Percentiles rank a stretch among this genome's conserved stretches.
phyloP scores from a whole-genome alignment of 2,329 filamentous ascomycete genomes.

The Didymella arachidicola region DNA sequence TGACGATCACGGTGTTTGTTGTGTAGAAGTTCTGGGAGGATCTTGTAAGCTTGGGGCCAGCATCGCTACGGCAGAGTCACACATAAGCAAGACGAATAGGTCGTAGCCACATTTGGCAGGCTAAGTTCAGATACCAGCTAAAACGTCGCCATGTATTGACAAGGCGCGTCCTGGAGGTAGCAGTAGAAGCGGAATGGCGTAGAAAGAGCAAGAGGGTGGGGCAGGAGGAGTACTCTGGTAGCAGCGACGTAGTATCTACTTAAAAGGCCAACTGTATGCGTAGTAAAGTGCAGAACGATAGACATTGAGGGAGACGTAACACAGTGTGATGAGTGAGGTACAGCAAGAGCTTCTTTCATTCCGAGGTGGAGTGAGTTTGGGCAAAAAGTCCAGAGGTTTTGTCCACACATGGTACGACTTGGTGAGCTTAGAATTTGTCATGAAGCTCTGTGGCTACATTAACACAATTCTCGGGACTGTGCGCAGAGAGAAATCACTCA shows the following conservation, averaged over 20 bases:
- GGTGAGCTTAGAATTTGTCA: too few species aligned
- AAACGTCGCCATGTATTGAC: background rate
- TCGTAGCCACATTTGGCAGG: background rate
- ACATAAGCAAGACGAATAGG: background rate
- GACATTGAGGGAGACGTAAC: background rate
- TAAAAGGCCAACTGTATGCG: background rate
- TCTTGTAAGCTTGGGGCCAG: background rate
- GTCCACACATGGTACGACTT: background rate
- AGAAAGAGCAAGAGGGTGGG: background rate
- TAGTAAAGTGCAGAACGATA: background rate
- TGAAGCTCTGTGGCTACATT: background rate
- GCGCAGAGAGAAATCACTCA: background rate
- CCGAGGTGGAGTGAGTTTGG: background rate
- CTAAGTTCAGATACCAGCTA: background rate
- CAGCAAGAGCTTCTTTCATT: background rate
- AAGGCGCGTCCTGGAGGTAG: background rate
- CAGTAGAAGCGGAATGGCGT: background rate
- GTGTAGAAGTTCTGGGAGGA: background rate
- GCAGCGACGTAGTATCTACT: background rate
- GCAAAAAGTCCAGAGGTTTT: background rate
- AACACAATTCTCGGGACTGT: background rate
- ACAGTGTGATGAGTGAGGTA: background rate
- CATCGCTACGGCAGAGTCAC: background rate
- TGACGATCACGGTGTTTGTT: background rate
- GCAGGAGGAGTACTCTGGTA: background rate